Evolutionary conservation across 2,329 filamentous ascomycete species (phyloP).

Genomic region (Botrytis aclada): DNA sequence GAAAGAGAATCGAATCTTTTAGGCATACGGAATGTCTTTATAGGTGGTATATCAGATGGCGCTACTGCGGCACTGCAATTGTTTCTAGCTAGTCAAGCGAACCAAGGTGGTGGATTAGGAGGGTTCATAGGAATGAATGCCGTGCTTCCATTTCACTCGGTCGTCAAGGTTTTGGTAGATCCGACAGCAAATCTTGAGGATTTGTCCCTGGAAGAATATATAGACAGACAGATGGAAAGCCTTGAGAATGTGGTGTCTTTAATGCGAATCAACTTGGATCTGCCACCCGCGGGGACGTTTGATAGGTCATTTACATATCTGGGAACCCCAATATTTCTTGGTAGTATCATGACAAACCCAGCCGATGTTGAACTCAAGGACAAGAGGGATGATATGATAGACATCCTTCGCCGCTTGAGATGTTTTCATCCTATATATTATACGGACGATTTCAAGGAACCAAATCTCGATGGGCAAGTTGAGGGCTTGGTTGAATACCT

Average conservation of each 20-base stretch:
- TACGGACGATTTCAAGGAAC: not conserved
- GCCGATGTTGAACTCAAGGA: not conserved
- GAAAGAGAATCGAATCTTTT: not conserved
- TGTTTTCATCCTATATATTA: not conserved
- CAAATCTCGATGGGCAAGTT: not conserved
- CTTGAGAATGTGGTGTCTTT: not conserved
- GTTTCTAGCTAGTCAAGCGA: not conserved
- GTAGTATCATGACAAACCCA: not conserved
- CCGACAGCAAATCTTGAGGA: not conserved
- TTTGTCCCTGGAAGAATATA: not conserved
- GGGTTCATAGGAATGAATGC: not conserved
- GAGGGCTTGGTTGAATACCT: not conserved
- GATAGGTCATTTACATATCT: not conserved
- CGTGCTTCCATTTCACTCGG: not conserved
- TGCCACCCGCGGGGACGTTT: not conserved
- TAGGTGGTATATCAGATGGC: not conserved
- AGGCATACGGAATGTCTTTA: not conserved
- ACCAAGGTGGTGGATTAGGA: not conserved
- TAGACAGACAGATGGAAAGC: not conserved
- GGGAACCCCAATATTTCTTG: not conserved
- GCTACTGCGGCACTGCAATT: not conserved
- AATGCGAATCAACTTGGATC: not conserved
- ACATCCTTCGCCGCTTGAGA: not conserved
- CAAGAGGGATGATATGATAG: not conserved
- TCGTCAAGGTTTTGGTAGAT: not conserved